A percentile compares a stretch with the other conserved stretches of the same genome.
Evolutionary conservation across 257 asterid species (phyloP).

Genomic region (Solanum sitiens): DNA sequence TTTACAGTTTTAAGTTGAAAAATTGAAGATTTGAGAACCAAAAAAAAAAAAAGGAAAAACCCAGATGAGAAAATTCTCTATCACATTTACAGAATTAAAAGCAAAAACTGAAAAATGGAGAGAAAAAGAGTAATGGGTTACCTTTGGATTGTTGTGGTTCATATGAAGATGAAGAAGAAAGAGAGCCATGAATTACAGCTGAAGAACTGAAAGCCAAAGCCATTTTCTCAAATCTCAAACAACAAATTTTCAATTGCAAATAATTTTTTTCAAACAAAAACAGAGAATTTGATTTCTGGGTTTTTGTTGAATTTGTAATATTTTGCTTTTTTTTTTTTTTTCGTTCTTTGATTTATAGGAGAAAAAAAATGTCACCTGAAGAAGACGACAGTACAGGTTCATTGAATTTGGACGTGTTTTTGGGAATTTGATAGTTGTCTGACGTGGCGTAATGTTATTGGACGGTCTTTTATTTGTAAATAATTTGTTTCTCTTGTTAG

Average conservation of each 20-base stretch:
- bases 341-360: not conserved
- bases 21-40: not conserved
- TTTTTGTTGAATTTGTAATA: not conserved
- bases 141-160: not conserved
- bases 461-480: not conserved
- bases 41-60: no score
- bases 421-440: no score
- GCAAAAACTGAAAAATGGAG: not conserved
- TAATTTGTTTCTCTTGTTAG: not conserved
- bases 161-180: not conserved
- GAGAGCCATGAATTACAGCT: not conserved
- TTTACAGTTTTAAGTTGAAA: not conserved
- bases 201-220: not conserved
- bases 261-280: no score
- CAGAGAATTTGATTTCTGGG: not conserved
- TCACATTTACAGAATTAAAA: not conserved
- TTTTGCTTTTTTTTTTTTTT: not conserved
- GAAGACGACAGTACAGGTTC: not conserved
- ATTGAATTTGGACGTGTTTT: not conserved
- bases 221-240: not conserved
- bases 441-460: not conserved
- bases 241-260: not conserved
- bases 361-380: not conserved
- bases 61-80: not conserved
- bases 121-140: not conserved